Base-by-base conservation (phyloP, 129 eudicot species). In the Logfia minima region DNA sequence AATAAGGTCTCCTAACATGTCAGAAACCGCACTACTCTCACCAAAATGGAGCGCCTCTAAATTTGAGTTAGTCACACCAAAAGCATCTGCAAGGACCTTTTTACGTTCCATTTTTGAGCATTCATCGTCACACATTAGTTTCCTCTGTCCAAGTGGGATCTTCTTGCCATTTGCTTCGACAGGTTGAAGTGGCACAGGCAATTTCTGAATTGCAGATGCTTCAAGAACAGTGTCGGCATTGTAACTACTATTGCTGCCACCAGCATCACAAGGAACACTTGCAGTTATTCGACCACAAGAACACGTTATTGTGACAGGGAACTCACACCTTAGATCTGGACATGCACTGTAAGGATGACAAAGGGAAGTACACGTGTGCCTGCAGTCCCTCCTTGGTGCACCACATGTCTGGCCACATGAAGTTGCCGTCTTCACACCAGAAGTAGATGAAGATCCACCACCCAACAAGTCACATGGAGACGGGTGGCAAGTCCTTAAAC, bases 361-460 rank as follows among this genome's bases (percentile, higher is more conserved):
- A 53, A 80, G 87, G 37, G 98, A 81, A 34, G 86, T 82, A 64
- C 98, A 94, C 7, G 97, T 89, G 85, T 94, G 98, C 81, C 97
- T 85, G 78, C 98, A 94, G 75, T 94, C 98, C 76, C 97, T 87
- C 76, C 98, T 82, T 0, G 97, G 98, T 41, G 97, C 96, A 21
- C 98, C 98, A 74, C 98, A 94, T 8, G 90, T 80, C 82, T 94
- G 98, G 72, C 97, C 88, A 80, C 98, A 94, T 17, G 98, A 89
- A 58, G 86, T 48, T 48, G 55, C 55, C n/a, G 18, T 67, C 80
- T 85, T 88, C 31, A 31, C 60, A 68, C 83, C 85, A 29, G 85
- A 72, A 80, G 64, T 68, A 13, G 92, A 77, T 11, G 64, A 65
- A 13, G 93, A 77, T 11, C 79, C 93, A 69, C 74, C 52, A 23